Base-by-base conservation (phyloP, 345 rosid genomes). In the Populus pruinosa region DNA sequence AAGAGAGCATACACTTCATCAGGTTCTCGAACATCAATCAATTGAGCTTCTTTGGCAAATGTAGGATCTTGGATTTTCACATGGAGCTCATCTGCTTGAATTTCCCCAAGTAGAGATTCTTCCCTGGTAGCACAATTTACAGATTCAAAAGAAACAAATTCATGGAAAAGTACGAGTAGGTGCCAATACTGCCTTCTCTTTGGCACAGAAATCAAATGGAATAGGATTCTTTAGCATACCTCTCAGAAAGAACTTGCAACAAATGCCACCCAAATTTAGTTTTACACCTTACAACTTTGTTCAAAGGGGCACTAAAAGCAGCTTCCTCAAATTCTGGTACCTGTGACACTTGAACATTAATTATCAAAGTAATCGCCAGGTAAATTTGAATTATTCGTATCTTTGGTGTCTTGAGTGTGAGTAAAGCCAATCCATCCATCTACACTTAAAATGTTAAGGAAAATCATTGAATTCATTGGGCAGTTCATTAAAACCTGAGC, bases 291-390 rank as follows among this genome's bases (percentile, higher is more conserved):
- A 88, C 90, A 69, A 93, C 93, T 83, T 87, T 81, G 81, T 93
- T 91, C 76, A 86, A 63, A 77, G 94, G 92, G 39, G 95, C 89
- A 76, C 36, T 70, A 77, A 93, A 94, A 47, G 97, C 97, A 86
- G 92, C 94, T 87, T 94, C 90, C 88, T 94, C 97, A 84, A 94
- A 94, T 80, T 94, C 95, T 36, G 97, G 93, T 49, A 94, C 94
- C 98, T 91, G 85, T 69, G 74, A 79, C 39, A 77, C 43, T 82
- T 69, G 61, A 74, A 31, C 16, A 78, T 18, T 67, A 29, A 55
- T 47, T 64, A 72, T 81, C 78, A 73, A 74, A n/a, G 61, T 62
- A 49, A 63, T 27, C 71, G 65, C 8, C 69, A 65, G 74, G 49
- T 62, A 39, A 63, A 75, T 16, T 27, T 62, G 35, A 78, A 63